Evolutionary conservation across 768 basidiomycete genomes (phyloP), one percentile per base, ranked within the genome.

Genomic region (Suillus clintonianus): DNA sequence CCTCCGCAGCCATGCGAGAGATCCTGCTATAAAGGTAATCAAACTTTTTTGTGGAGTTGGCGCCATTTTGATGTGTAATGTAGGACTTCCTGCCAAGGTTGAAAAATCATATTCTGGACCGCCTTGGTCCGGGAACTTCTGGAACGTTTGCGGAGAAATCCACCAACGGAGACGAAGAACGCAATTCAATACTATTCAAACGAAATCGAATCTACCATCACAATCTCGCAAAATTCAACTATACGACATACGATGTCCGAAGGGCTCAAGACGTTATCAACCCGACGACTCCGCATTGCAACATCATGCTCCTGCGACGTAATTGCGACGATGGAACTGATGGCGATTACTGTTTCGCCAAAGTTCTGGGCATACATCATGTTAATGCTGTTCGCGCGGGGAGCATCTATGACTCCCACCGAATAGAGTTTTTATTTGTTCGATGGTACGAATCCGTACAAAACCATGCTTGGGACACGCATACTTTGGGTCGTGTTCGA

Each of bases 221-320:
- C 61, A 66, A 70, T 41, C 64, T 65, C 0, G 37, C 75, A 19
- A 59, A 58, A 4, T 34, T 78, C 47, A 74, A 76, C 50, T 76
- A 74, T 57, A 77, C 74, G 7, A 74, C 70, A 5, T 76, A 76
- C 36, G 78, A 84, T 65, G 42, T 80, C 19, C 76, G 77, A 14
- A 70, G 79, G 0, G 69, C 55, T 1, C 77, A 81, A 59, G 81
- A 83, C 64, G 63, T 71, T 1, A 68, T 83, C 60, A 81, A 82
- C 55, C 73, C 77, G 3, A 60, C 68, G 1, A 77, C 70, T 2
- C 48, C 39, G 1, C 72, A 80, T 7, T 36, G 70, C 15, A 69
- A 80, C 53, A 66, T 84, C 39, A 79, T 81, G 76, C 62, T 79
- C 10, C 69, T 72, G 17, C 37, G 22, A 10, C 59, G 27, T 27